A percentile compares a stretch with the other conserved stretches of the same genome.
Conservation (phyloP, 768 basidiomycete species). For the Tylopilus rubrobrunneus region DNA sequence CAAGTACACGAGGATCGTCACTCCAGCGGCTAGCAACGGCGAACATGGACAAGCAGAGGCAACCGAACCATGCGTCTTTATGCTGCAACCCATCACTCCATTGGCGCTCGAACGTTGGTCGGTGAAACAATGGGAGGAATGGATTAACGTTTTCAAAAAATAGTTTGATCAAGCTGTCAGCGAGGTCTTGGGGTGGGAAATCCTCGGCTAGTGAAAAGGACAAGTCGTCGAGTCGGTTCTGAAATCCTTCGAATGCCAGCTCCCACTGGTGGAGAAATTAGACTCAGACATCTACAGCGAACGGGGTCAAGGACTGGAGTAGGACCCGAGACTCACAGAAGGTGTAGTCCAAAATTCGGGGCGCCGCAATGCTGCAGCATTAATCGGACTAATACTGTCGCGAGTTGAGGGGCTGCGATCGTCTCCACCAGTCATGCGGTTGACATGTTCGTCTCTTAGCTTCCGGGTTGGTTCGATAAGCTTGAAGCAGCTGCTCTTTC, state of each 20-base stretch:
- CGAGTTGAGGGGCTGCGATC: constrained; percentile 13
- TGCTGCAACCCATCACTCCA: constrained; percentile 52
- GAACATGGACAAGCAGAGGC: constrained; percentile 59
- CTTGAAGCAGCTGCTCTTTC: constrained; percentile 54
- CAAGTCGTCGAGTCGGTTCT: constrained; percentile 25
- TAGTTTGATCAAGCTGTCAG: constrained; percentile 52
- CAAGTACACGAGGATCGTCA: constrained; percentile 55
- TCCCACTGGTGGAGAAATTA: constrained; percentile 48
- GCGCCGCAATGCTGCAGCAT: constrained; percentile 32
- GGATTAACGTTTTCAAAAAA: constrained; percentile 64
- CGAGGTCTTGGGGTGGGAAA: constrained; percentile 66
- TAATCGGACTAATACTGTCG: constrained; percentile 19
- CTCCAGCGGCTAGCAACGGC: constrained; percentile 68
- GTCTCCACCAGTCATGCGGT: constrained; percentile 29
- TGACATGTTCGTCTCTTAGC: constrained; percentile 49
- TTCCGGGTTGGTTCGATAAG: constrained; percentile 53
- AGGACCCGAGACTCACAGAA: constrained; percentile 37
- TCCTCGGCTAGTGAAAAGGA: constrained; percentile 33
- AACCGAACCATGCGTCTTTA: constrained; percentile 55
- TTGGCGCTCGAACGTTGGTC: constrained; percentile 62
- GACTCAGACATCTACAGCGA: neutral
- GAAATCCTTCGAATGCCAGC: constrained; percentile 46
- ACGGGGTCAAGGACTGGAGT: neutral
- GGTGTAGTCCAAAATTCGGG: constrained; percentile 56
- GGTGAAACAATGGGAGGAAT: constrained; percentile 66